Base-by-base conservation (phyloP, 1,284 basidiomycete genomes). In the Termitomyces sp. region DNA sequence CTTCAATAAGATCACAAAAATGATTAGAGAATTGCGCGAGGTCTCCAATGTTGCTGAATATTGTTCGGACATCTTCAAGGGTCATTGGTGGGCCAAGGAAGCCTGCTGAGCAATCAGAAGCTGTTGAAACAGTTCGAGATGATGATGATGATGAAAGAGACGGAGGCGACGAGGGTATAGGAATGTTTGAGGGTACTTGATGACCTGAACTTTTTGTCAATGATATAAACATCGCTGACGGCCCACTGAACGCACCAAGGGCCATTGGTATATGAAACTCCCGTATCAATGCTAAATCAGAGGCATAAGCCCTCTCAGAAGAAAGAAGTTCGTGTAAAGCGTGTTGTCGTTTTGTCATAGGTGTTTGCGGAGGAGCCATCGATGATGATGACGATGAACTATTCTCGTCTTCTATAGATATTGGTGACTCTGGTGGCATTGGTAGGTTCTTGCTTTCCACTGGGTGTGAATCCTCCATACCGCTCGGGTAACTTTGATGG, bases 221-320 rank as follows among this genome's bases (percentile, higher is more conserved):
- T 19, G 2, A 40, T 36, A 42, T 13, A 40, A 40, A 30, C 30
- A 39, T 21, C n/a, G 45, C 55, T 56, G 51, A 49, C 59, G 48
- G 53, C 40, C 44, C 49, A 1, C 49, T 41, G 12, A 31, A 67
- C 74, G 56, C 68, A 80, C 89, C 88, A 65, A 85, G 70, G 31
- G 88, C 88, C 54, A 90, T 70, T 8, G 88, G 88, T 44, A 94
- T 83, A 67, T 94, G 92, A 28, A 95, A 82, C 62, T 94, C 89
- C 45, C 88, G 79, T 52, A 97, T 83, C 48, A 97, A 76, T 2
- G 87, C 86, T 19, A 98, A 78, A 73, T 98, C 94, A 9, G 83
- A 86, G 1, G 94, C 91, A 70, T 96, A 96, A 0, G 89, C 85
- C 28, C 88, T 78, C 67, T 98, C 94, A 19, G 92, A 94, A 10